Evolutionary conservation across 2,329 filamentous ascomycete species (phyloP), one percentile per base, ranked within the genome.

Genomic region (Clarireedia sp.): DNA sequence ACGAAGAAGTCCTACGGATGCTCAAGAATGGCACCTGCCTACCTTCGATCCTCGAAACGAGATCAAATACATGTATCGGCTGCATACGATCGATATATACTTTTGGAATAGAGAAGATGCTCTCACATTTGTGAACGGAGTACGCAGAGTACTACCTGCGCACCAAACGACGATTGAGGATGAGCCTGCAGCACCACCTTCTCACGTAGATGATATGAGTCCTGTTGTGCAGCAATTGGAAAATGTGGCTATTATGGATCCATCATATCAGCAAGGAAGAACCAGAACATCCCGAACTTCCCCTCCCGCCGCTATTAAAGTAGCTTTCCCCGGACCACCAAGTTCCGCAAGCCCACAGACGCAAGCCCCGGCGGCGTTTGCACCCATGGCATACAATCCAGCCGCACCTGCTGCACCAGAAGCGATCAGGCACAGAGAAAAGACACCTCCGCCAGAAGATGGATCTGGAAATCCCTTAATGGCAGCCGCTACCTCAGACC

Each of bases 71-170:
- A 81, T 90, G 75, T 90, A 90, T 72, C 83, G 82, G 67, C 78
- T 92, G 7, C 83, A 89, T 67, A 85, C 84, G 0, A 68, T 91
- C 56, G 87, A 91, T 66, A 73, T 91, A 14, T 92, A 92, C 72
- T 87, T 91, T 66, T 90, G 86, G 86, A 89, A 83, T 0, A 80
- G 82, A 58, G 76, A 82, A 55, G 87, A 91, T 70, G 86, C 87
- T 1, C 73, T 82, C 26, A 78, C 82, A 55, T 88, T 91, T 61
- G 72, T 90, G 58, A 85, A 85, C 63, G 83, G 82, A 14, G 73
- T 89, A 54, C 76, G 84, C 50, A 78, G 82, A 54, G 79, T 89
- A 4, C 69, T 89, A 24, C 83, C 86, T 3, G 67, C 75, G 0
- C 70, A 75, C 8, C 82, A 84, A 59, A 74, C 87, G 33, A 78